Base-by-base conservation (phyloP, 1,139 yeast genomes). In the Debaryomyces sp. region DNA sequence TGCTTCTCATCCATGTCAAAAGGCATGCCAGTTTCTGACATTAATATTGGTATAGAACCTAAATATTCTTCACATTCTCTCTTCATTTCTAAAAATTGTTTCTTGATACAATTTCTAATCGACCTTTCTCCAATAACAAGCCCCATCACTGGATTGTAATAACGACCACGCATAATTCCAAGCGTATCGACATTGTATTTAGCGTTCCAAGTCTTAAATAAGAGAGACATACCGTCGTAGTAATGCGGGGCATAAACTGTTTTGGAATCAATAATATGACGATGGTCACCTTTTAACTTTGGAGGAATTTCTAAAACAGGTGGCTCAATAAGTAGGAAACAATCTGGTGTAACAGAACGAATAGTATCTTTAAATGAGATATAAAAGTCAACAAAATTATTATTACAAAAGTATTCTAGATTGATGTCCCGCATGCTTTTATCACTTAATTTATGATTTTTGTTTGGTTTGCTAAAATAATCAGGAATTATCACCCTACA, bases 11-110 rank as follows among this genome's bases (percentile, higher is more conserved):
- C 94, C 96, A 92, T 88, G 65, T 94, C 97, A 65, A 85, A 90
- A 2, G 99, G 98, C 85, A 92, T 89, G 2, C 99, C 99, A n/a
- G 94, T 91, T 66, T 92, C 99, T 1, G 96, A 84, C 76, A 94
- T 83, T 37, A 92, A 70, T 6, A 87, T 80, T 0, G 96, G 96
- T 9, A 88, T 71, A 1, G 60, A 45, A 1, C 96, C 96, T 50
- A 89, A 66, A 41, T 75, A 63, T 2, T 74, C 75, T 17, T 68
- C 65, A 12, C 90, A 84, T 62, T 92, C 97, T 24, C 66, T 63
- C 51, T 77, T 80, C 70, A 92, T 78, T 51, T 80, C 86, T 18
- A 64, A 57, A 50, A 92, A 75, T 64, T 92, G 98, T 39, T 73
- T 79, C 45, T 78, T 75, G 44, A 92, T 69, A 51, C 90, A 87